Conservation (phyloP, 2,329 filamentous ascomycete species). For the Epichloe sylvatica region DNA sequence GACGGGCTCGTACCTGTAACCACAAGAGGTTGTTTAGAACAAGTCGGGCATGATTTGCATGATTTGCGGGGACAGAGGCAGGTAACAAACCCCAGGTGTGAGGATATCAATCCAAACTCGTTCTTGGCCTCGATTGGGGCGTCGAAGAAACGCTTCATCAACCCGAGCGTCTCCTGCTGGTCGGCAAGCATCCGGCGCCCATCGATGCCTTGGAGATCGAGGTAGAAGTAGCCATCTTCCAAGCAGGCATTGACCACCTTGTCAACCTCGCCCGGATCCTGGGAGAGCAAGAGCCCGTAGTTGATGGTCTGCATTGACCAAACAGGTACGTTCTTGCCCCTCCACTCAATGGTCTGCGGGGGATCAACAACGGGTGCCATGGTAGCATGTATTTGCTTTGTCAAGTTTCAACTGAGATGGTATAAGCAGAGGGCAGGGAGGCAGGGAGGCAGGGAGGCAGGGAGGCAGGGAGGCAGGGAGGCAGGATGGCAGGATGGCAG, state of each 20-base stretch:
- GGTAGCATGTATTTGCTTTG: not conserved
- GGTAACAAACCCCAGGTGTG: constrained; percentile 33
- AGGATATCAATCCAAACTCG: constrained; percentile 38
- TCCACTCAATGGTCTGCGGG: constrained; percentile 33
- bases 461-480: too few relatives aligned
- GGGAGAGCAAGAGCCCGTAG: constrained; percentile 37
- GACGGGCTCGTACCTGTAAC: constrained; percentile 31
- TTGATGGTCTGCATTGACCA: constrained; percentile 38
- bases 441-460: too few relatives aligned
- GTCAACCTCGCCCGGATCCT: constrained; percentile 39
- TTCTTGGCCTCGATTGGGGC: constrained; percentile 40
- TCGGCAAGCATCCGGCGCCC: constrained; percentile 38
- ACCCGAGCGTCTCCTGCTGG: constrained; percentile 35
- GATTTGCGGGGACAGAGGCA: not conserved
- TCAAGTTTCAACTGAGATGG: too few relatives aligned
- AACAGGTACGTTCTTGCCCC: constrained; percentile 34
- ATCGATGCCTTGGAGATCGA: constrained; percentile 38
- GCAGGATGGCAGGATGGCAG: too few relatives aligned
- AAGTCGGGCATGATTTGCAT: not conserved
- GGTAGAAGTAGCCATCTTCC: constrained; percentile 41
- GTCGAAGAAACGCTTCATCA: constrained; percentile 44
- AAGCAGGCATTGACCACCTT: constrained; percentile 35
- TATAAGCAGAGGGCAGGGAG: too few relatives aligned
- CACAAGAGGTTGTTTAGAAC: not conserved
- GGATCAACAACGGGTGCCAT: constrained; percentile 26